These are phyloP conservation scores for Scleroderma bovista DNA, from an alignment of 768 basidiomycete genomes.

Conservation along the genomic window DNA sequence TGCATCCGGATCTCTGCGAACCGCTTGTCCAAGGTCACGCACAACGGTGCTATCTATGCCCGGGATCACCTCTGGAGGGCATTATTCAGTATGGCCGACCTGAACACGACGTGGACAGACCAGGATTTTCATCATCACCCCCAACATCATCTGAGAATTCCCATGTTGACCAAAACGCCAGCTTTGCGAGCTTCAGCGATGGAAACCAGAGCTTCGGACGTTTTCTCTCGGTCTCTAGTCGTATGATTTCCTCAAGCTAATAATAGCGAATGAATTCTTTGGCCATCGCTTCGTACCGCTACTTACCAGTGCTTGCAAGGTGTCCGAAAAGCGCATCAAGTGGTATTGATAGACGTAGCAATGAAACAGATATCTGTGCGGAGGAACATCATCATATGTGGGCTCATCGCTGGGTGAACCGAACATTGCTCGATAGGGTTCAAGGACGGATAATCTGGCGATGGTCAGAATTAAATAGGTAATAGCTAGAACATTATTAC, in stretches of 20 bases:
- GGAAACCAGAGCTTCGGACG: slow-evolving; percentile 55
- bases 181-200: slow-evolving; percentile 20
- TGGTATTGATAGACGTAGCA: slow-evolving; percentile 69
- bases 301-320: slow-evolving; percentile 33
- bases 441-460: slow-evolving; percentile 45
- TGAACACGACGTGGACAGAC: slow-evolving; percentile 16
- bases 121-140: slow-evolving; percentile 62
- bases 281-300: too few species aligned
- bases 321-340: slow-evolving; percentile 33
- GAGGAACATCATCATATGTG: slow-evolving; percentile 38
- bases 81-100: neutral
- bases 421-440: slow-evolving; percentile 55
- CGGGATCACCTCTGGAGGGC: slow-evolving; percentile 44
- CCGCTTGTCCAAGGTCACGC: slow-evolving; percentile 51
- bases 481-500: slow-evolving; percentile 25
- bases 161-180: slow-evolving; percentile 42
- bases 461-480: neutral
- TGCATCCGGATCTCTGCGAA: slow-evolving; percentile 66
- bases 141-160: slow-evolving; percentile 40
- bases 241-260: slow-evolving; percentile 54
- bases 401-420: slow-evolving; percentile 28
- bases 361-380: slow-evolving; percentile 68
- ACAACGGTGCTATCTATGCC: slow-evolving; percentile 41
- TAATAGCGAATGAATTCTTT: neutral
- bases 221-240: slow-evolving; percentile 45